These are phyloP conservation scores for Jatropha multifida DNA, from an alignment of 441 rosid genomes.

Conservation along the genomic window DNA sequence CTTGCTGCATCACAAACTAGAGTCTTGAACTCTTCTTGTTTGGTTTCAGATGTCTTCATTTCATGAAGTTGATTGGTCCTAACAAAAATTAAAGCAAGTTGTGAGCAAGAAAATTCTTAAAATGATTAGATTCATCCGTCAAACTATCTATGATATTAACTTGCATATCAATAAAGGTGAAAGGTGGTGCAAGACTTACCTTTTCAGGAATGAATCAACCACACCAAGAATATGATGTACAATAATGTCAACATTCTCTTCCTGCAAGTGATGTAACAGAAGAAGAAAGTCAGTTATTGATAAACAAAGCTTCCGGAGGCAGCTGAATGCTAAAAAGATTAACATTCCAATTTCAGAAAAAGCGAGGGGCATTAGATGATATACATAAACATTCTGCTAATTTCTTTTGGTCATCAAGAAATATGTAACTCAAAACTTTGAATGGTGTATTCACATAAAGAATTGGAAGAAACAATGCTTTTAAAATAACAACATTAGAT, in stretches of 20 bases:
- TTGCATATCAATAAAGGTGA: background rate
- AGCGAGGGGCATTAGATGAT: background rate
- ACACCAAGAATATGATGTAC: slow-evolving; percentile 70
- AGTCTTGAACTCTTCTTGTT: slow-evolving; percentile 51
- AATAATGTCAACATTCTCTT: slow-evolving; percentile 72
- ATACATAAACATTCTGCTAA: background rate
- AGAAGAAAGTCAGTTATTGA: slow-evolving; percentile 1
- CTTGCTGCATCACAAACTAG: slow-evolving; percentile 56
- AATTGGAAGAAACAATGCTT: background rate
- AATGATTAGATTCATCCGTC: background rate
- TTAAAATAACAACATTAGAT: background rate
- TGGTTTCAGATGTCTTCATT: slow-evolving; percentile 36
- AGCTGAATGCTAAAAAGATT: background rate
- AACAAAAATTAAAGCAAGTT: background rate
- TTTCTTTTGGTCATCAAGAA: background rate
- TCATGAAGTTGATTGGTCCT: slow-evolving; percentile 38
- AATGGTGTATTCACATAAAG: background rate
- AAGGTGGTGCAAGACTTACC: slow-evolving; percentile 33
- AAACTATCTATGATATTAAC: background rate
- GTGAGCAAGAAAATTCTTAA: background rate
- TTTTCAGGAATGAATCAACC: slow-evolving; percentile 55
- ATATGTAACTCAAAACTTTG: background rate
- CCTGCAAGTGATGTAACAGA: slow-evolving; percentile 35
- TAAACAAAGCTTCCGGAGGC: background rate
- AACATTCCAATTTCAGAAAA: background rate